Evolutionary conservation across 352 stramenopile genomes (phyloP).

Genomic region (Phytophthora kernoviae): DNA sequence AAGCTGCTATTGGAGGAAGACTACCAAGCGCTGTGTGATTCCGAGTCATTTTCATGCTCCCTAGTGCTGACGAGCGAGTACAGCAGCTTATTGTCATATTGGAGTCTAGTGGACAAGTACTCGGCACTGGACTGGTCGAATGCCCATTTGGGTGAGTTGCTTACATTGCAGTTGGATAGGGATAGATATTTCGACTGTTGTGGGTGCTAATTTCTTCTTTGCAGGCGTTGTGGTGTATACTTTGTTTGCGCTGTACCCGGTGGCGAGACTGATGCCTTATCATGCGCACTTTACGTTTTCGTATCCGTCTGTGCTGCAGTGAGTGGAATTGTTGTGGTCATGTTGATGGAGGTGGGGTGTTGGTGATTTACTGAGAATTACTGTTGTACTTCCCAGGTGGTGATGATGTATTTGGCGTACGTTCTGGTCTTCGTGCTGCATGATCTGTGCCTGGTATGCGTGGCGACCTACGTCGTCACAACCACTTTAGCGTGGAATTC

Average conservation of each 20-base stretch:
- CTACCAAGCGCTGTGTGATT: constrained; percentile 67
- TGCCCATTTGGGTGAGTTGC: constrained; percentile 43
- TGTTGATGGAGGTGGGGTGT: no score
- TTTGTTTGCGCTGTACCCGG: constrained; percentile 55
- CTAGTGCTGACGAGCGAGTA: constrained; percentile 68
- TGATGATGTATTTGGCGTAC: constrained; percentile 60
- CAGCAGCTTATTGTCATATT: constrained; percentile 48
- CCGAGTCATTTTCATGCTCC: constrained; percentile 56
- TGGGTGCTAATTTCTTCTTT: neutral
- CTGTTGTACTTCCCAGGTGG: constrained; percentile 21
- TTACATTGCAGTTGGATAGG: neutral
- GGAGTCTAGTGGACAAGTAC: constrained; percentile 40
- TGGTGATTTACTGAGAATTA: constrained; percentile 7
- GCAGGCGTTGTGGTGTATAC: constrained; percentile 43
- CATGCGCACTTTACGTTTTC: constrained; percentile 50
- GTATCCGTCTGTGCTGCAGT: constrained; percentile 42
- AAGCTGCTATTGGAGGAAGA: constrained; percentile 34
- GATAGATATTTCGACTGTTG: neutral
- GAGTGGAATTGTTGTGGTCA: no score
- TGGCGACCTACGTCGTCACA: constrained; percentile 62
- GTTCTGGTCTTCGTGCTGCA: constrained; percentile 59
- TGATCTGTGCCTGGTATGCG: constrained; percentile 63
- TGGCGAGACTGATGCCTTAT: constrained; percentile 39
- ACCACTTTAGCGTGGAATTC: constrained; percentile 48
- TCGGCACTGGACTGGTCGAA: constrained; percentile 60